These are phyloP conservation scores for Fagus sylvatica DNA, from an alignment of 306 rosid genomes.

Conservation along the genomic window DNA sequence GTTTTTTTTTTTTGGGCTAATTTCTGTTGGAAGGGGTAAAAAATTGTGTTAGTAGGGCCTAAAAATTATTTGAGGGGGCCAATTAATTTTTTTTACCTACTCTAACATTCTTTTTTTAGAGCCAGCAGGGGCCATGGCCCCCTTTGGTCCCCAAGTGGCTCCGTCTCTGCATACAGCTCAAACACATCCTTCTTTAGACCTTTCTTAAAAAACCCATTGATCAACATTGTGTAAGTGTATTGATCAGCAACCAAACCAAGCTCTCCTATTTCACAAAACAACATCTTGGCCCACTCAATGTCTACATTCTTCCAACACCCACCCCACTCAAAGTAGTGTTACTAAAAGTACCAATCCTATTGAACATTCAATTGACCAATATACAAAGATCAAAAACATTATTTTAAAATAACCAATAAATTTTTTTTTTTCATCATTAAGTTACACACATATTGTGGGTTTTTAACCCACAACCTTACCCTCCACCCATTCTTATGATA, in stretches of 20 bases:
- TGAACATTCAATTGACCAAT: constrained; percentile 40
- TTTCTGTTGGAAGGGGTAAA: no score
- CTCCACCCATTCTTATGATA: no score
- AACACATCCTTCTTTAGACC: constrained; percentile 67
- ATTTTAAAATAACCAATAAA: constrained; percentile 44
- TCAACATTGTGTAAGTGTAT: constrained; percentile 60
- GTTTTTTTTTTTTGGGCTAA: no score
- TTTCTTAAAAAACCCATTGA: constrained; percentile 73
- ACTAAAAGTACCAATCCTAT: no score
- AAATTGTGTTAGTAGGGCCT: no score
- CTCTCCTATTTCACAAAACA: constrained; percentile 61
- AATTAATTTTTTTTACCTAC: no score
- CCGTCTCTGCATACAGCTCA: no score
- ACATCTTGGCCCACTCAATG: constrained; percentile 49
- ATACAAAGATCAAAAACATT: constrained; percentile 55
- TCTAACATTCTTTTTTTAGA: no score
- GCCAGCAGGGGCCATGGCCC: no score
- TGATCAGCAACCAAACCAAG: constrained; percentile 61
- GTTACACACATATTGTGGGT: neutral
- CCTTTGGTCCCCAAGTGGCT: no score
- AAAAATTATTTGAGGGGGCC: no score
- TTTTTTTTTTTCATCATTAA: no score
- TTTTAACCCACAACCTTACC: neutral
- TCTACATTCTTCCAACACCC: constrained; percentile 79
- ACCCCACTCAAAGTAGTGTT: constrained; percentile 7